Percentiles rank a stretch among this genome's conserved stretches.
These are phyloP conservation scores for Stereocaulon alpinum DNA, from an alignment of 495 filamentous ascomycete species.

Conservation along the genomic window DNA sequence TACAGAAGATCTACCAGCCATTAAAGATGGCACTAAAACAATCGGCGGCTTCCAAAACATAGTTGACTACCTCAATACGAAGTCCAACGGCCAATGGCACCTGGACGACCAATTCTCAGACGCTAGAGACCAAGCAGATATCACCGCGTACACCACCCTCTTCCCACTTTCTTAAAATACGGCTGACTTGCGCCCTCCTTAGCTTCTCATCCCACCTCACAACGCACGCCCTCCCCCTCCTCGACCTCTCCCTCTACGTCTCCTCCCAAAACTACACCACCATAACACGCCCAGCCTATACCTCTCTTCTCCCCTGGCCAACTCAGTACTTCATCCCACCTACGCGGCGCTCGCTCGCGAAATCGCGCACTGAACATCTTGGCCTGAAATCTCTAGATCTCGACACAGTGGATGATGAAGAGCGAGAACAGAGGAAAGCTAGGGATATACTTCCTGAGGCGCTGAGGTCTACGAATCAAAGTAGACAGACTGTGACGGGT, in stretches of 20 bases:
- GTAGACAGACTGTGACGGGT: slow-evolving; percentile 22
- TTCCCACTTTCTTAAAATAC: neutral
- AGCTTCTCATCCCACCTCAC: slow-evolving; percentile 54
- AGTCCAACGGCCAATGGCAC: slow-evolving; percentile 42
- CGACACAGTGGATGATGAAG: slow-evolving; percentile 36
- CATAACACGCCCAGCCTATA: slow-evolving; percentile 65
- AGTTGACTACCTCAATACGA: slow-evolving; percentile 53
- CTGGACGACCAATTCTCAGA: slow-evolving; percentile 41
- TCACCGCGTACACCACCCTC: slow-evolving; percentile 37
- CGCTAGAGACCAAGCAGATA: slow-evolving; percentile 39
- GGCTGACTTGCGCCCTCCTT: neutral
- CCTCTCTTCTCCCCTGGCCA: slow-evolving; percentile 66
- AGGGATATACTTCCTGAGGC: slow-evolving; percentile 12
- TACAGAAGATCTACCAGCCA: slow-evolving; percentile 63
- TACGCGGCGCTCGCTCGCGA: slow-evolving; percentile 53
- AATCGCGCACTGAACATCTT: slow-evolving; percentile 60
- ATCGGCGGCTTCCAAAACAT: slow-evolving; percentile 66
- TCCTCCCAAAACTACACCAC: slow-evolving; percentile 72
- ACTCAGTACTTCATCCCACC: slow-evolving; percentile 71
- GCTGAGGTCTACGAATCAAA: slow-evolving; percentile 20
- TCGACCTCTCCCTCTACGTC: slow-evolving; percentile 78
- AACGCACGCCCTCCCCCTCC: slow-evolving; percentile 51
- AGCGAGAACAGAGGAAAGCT: slow-evolving; percentile 14
- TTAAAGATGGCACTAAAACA: slow-evolving; percentile 54
- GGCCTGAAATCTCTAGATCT: slow-evolving; percentile 59